Percentiles rank a stretch among this genome's conserved stretches.
Evolutionary conservation across 345 rosid species (phyloP).

Genomic region (Populus deltoides): DNA sequence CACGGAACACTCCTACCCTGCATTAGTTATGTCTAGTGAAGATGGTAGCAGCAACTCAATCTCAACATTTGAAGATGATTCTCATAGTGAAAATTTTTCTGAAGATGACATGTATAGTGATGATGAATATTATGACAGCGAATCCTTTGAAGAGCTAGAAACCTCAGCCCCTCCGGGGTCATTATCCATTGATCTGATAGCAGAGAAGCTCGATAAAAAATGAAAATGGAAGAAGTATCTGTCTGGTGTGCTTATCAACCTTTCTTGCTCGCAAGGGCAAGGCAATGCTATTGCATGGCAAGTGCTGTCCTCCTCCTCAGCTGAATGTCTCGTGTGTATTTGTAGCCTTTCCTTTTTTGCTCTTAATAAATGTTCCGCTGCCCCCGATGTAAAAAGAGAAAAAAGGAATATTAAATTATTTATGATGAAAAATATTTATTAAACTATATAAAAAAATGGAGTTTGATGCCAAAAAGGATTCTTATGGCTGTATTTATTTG

Average conservation of each 20-base stretch:
- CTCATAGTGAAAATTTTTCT: neutral
- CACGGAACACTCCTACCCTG: conserved; percentile 71
- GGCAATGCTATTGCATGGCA: neutral
- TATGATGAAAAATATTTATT: too few species aligned
- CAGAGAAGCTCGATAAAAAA: conserved; percentile 37
- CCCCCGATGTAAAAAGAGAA: neutral
- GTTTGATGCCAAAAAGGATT: too few species aligned
- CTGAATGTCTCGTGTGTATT: neutral
- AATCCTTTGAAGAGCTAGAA: conserved; percentile 40
- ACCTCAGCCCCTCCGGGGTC: conserved; percentile 46
- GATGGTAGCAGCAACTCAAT: conserved; percentile 16
- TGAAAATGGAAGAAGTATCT: neutral
- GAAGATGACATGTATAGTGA: conserved; percentile 34
- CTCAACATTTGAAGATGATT: conserved; percentile 29
- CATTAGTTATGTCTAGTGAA: conserved; percentile 46
- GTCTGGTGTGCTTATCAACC: neutral
- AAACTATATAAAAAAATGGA: too few species aligned
- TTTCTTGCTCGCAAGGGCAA: neutral
- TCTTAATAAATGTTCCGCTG: neutral
- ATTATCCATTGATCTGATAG: conserved; percentile 62
- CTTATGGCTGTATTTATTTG: too few species aligned
- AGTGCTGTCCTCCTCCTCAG: neutral
- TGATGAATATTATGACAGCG: conserved; percentile 35
- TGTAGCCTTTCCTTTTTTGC: neutral
- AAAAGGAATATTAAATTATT: too few species aligned